Evolutionary conservation across 495 filamentous ascomycete species (phyloP).

Genomic region (Xylaria grammica): DNA sequence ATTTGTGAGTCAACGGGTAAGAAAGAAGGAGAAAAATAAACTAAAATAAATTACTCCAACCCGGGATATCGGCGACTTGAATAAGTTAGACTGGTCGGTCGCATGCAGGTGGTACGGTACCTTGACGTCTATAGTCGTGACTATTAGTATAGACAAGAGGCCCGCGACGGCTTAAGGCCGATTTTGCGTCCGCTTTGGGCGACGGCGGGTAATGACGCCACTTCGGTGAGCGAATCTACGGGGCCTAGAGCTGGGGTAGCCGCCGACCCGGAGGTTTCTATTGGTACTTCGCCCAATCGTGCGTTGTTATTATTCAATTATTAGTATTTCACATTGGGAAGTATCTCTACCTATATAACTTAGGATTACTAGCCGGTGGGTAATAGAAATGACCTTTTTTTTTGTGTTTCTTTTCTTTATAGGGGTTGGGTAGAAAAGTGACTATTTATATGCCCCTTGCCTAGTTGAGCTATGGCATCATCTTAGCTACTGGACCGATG

Average conservation of each 20-base stretch:
- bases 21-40: no score
- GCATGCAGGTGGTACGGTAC: neutral
- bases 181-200: neutral
- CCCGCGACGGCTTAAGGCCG: neutral
- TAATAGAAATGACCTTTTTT: no score
- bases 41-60: no score
- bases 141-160: no score
- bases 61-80: neutral
- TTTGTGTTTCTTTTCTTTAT: no score
- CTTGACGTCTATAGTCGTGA: no score
- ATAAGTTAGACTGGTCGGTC: slow-evolving; percentile 15
- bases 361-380: no score
- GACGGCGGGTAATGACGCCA: slow-evolving; percentile 1
- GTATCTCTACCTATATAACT: no score
- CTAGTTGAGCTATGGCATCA: neutral
- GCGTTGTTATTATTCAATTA: no score
- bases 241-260: neutral
- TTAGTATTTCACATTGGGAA: no score
- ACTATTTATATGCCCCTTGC: neutral
- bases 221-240: neutral
- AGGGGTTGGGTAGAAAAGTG: neutral
- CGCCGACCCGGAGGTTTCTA: slow-evolving; percentile 1
- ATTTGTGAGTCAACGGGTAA: no score
- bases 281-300: neutral
- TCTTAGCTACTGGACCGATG: no score